A percentile compares a stretch with the other conserved stretches of the same genome.
These are phyloP conservation scores for Fusarium buharicum DNA, from an alignment of 2,329 filamentous ascomycete species.

Conservation along the genomic window DNA sequence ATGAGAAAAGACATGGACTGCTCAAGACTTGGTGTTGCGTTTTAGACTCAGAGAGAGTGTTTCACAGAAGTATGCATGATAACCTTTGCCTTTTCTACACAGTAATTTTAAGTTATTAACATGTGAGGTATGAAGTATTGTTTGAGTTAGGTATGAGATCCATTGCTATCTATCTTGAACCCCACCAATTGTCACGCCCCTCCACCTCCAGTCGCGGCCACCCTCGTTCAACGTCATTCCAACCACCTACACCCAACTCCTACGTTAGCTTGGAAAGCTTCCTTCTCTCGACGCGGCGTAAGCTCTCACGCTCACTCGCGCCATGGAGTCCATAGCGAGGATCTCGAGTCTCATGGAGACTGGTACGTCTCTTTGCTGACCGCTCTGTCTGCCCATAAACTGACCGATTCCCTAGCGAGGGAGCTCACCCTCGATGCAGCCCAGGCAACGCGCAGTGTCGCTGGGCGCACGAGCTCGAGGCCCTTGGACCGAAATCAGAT, in stretches of 20 bases:
- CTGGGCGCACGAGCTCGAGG: conserved; percentile 64
- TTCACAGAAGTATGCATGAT: too few species aligned
- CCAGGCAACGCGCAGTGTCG: conserved; percentile 78
- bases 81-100: neutral
- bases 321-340: conserved; percentile 95
- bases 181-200: conserved; percentile 39
- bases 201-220: conserved; percentile 28
- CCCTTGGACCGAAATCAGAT: conserved; percentile 83
- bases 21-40: neutral
- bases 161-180: neutral
- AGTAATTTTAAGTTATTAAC: neutral
- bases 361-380: conserved; percentile 65
- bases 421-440: conserved; percentile 98
- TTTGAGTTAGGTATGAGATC: neutral
- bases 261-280: conserved; percentile 17
- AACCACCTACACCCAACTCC: conserved; percentile 33
- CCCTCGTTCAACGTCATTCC: conserved; percentile 43
- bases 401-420: conserved; percentile 70
- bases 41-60: rapidly evolving
- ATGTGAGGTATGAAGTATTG: neutral
- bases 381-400: conserved; percentile 22
- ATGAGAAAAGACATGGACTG: neutral
- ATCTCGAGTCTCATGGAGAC: conserved; percentile 96
- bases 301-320: conserved; percentile 35
- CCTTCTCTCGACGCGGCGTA: conserved; percentile 23